A percentile compares a stretch with the other conserved stretches of the same genome.
phyloP scores from a whole-genome alignment of 179 eudicot genomes.

The Silene noctiflora region DNA sequence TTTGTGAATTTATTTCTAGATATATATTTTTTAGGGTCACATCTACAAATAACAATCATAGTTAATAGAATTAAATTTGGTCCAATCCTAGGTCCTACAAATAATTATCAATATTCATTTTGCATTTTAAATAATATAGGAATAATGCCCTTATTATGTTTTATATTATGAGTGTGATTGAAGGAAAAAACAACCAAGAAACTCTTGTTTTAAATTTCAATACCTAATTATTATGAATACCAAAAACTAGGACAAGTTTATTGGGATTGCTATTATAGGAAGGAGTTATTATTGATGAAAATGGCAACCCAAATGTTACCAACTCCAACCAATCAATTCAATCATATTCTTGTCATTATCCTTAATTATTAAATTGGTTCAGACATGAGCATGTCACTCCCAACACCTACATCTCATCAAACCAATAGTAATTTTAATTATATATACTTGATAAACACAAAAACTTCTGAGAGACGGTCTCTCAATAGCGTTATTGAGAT shows the following conservation, averaged over 20 bases:
- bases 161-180: background rate
- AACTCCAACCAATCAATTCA: constrained; percentile 7
- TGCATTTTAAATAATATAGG: background rate
- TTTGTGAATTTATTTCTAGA: too few species aligned
- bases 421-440: constrained; percentile 15
- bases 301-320: background rate
- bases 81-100: background rate
- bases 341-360: background rate
- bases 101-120: background rate
- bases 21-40: too few species aligned
- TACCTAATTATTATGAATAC: too few species aligned
- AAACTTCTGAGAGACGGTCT: too few species aligned
- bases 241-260: constrained; percentile 6
- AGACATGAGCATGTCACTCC: constrained; percentile 30
- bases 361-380: background rate
- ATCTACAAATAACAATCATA: background rate
- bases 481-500: too few species aligned
- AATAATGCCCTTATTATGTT: too few species aligned
- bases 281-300: background rate
- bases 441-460: background rate
- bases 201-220: too few species aligned
- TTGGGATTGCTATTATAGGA: constrained; percentile 20
- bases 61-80: background rate
- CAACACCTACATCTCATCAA: constrained; percentile 20
- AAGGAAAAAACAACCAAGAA: background rate